Evolutionary conservation across 768 basidiomycete genomes (phyloP).

Genomic region (Sporobolomyces phaffii): DNA sequence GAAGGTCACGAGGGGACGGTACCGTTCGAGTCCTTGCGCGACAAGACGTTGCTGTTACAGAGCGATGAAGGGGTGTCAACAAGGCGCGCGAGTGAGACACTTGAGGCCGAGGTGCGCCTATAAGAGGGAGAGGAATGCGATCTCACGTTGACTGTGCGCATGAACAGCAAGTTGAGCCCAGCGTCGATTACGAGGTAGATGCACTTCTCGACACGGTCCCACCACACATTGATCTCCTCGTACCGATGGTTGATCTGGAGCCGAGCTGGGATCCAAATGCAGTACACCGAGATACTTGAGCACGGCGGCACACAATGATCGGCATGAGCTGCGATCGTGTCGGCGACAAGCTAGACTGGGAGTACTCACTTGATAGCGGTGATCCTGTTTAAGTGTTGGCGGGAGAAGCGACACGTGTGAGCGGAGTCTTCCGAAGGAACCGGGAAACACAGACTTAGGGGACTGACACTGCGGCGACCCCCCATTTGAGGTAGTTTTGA

Average conservation of each 20-base stretch:
- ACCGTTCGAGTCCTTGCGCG: conserved; percentile 9
- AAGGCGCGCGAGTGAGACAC: too few relatives aligned
- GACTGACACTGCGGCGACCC: not conserved
- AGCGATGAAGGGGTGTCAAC: too few relatives aligned
- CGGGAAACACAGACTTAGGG: not conserved
- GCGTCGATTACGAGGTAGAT: conserved; percentile 27
- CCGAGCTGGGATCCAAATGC: conserved; percentile 19
- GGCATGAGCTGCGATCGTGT: too few relatives aligned
- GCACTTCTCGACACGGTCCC: not conserved
- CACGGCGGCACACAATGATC: not conserved
- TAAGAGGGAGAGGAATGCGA: too few relatives aligned
- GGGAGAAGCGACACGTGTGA: too few relatives aligned
- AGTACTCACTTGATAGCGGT: conserved; percentile 15
- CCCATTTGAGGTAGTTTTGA: conserved; percentile 13
- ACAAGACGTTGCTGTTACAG: conserved; percentile 15
- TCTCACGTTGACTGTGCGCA: conserved; percentile 5
- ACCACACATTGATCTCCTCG: not conserved
- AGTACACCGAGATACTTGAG: conserved; percentile 16
- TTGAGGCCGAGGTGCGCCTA: too few relatives aligned
- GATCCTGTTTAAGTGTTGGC: not conserved
- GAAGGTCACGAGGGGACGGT: conserved; percentile 10
- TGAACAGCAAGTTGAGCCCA: conserved; percentile 11
- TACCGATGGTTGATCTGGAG: conserved; percentile 6
- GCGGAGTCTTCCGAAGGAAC: too few relatives aligned
- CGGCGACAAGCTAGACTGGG: too few relatives aligned